Percentiles rank a stretch among this genome's conserved stretches.
Conservation (phyloP, 768 basidiomycete species). For the Krasilnikovozyma curviuscula region DNA sequence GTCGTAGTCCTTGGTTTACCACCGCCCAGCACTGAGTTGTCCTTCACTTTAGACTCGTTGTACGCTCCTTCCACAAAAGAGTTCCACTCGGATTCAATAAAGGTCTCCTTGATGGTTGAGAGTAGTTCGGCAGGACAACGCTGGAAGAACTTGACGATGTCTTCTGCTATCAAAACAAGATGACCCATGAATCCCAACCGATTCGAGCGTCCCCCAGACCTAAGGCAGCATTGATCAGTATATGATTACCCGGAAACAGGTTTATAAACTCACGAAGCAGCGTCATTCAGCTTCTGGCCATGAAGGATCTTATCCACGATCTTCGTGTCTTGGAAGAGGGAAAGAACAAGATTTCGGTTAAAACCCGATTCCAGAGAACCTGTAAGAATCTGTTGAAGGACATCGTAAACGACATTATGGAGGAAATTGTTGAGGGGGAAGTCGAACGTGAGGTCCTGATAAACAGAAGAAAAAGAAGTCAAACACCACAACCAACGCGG, state of each 20-base stretch:
- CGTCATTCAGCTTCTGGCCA: conserved; percentile 61
- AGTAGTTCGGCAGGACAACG: conserved; percentile 67
- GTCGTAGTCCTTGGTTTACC: conserved; percentile 12
- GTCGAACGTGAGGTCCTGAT: conserved; percentile 79
- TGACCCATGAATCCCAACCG: conserved; percentile 93
- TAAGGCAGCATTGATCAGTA: neutral
- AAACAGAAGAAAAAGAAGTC: neutral
- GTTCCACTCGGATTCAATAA: conserved; percentile 68
- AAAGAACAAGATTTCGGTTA: conserved; percentile 64
- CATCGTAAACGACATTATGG: conserved; percentile 87
- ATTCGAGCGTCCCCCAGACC: neutral
- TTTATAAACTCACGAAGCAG: conserved; percentile 38
- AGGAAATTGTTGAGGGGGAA: conserved; percentile 97
- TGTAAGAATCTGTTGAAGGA: conserved; percentile 84
- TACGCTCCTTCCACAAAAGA: conserved; percentile 71
- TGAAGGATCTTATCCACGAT: conserved; percentile 73
- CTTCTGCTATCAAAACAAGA: conserved; percentile 81
- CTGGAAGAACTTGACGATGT: conserved; percentile 72
- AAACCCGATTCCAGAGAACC: conserved; percentile 57
- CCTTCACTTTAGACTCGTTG: conserved; percentile 64
- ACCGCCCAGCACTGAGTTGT: conserved; percentile 62
- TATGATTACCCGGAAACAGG: neutral
- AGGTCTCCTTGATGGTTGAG: conserved; percentile 41
- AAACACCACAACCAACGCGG: neutral
- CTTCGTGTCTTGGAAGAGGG: conserved; percentile 67